Percentiles rank a stretch among this genome's conserved stretches.
phyloP scores from a whole-genome alignment of 2,329 filamentous ascomycete species.

The Exophiala oligosperma region DNA sequence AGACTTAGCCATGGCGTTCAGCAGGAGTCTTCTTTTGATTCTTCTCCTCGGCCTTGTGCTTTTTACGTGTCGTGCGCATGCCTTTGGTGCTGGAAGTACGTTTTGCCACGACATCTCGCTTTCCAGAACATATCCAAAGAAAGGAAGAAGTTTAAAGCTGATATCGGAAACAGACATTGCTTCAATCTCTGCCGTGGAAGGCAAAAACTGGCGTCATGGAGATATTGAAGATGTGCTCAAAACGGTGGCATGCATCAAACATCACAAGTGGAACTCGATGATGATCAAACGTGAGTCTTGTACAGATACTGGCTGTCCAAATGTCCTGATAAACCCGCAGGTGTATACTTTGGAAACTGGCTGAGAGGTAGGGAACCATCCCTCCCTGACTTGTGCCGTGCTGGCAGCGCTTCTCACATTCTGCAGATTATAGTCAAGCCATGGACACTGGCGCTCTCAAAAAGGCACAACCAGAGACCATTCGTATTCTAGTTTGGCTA shows the following conservation, averaged over 20 bases:
- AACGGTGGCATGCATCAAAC: constrained; percentile 72
- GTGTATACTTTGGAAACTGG: constrained; percentile 60
- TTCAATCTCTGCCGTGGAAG: constrained; percentile 52
- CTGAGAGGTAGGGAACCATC: constrained; percentile 57
- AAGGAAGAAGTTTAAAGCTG: background rate
- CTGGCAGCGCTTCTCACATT: background rate
- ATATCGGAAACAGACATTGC: constrained; percentile 41
- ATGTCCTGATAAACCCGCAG: constrained; percentile 1
- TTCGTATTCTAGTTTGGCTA: constrained; percentile 78
- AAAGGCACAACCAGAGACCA: constrained; percentile 73
- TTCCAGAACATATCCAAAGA: constrained; percentile 9
- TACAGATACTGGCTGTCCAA: constrained; percentile 1
- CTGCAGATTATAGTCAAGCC: constrained; percentile 60
- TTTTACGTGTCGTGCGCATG: constrained; percentile 40
- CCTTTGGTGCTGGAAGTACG: constrained; percentile 48
- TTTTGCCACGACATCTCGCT: constrained; percentile 2
- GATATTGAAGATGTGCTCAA: constrained; percentile 83
- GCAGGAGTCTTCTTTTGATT: constrained; percentile 22
- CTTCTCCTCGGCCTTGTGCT: constrained; percentile 39
- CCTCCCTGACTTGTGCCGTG: too few relatives aligned
- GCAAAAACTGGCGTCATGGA: constrained; percentile 55
- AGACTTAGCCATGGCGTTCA: constrained; percentile 18
- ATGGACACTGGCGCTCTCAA: constrained; percentile 79
- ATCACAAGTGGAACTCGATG: constrained; percentile 82
- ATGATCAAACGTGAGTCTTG: too few relatives aligned